Percentiles rank a stretch among this genome's conserved stretches.
phyloP scores from a whole-genome alignment of 2,329 filamentous ascomycete species.

The Trichoderma sp. region DNA sequence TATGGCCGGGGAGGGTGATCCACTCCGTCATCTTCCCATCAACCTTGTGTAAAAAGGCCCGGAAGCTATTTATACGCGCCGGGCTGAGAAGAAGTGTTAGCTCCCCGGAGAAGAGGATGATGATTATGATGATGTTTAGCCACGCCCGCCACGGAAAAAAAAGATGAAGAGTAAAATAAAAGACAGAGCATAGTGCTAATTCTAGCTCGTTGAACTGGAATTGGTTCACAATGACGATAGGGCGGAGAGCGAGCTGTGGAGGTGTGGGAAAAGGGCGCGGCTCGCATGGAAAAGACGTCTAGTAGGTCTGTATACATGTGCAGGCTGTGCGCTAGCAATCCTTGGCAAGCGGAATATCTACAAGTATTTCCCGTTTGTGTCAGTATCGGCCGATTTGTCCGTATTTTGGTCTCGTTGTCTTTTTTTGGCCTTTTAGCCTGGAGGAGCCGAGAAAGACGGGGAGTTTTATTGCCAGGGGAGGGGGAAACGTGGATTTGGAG shows the following conservation, averaged over 20 bases:
- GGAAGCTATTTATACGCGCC: conserved; percentile 22
- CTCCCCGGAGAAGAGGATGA: neutral
- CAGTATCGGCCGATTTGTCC: conserved; percentile 14
- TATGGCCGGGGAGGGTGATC: neutral
- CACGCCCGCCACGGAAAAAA: neutral
- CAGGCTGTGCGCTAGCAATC: neutral
- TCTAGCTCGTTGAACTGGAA: neutral
- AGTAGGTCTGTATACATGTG: neutral
- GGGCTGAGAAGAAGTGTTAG: neutral
- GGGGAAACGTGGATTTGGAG: neutral
- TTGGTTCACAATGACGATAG: neutral
- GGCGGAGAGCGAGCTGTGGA: neutral
- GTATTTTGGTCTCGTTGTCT: neutral
- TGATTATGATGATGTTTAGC: neutral
- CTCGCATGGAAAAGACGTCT: neutral
- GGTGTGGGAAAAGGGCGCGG: neutral
- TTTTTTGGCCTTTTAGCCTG: neutral
- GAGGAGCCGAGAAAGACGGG: neutral
- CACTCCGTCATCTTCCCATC: conserved; percentile 5
- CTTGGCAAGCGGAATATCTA: conserved; percentile 3
- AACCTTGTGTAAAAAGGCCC: neutral
- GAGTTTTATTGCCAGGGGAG: neutral
- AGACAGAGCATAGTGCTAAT: neutral
- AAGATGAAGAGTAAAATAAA: neutral
- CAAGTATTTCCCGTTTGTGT: neutral